Conservation (phyloP, 2,329 filamentous ascomycete species). For the Amesomyces nigricolor region DNA sequence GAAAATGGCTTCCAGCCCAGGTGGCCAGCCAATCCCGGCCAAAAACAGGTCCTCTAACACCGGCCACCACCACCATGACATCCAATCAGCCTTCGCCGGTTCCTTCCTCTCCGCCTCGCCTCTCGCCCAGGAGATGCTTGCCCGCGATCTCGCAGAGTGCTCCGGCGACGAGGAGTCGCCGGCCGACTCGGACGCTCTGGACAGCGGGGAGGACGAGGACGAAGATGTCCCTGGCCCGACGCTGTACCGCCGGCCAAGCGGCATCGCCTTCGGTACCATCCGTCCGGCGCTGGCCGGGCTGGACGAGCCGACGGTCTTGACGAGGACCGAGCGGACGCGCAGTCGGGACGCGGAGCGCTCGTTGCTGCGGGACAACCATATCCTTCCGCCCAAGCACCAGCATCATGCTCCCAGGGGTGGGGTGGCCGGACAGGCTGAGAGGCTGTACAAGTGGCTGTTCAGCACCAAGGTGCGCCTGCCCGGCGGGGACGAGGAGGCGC, state of each 20-base stretch:
- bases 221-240: conserved; percentile 40
- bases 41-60: conserved; percentile 5
- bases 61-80: conserved; percentile 5
- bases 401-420: conserved; percentile 18
- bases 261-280: conserved; percentile 66
- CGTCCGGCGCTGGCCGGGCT: conserved; percentile 57
- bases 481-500: conserved; percentile 36
- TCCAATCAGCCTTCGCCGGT: conserved; percentile 32
- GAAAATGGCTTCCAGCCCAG: conserved; percentile 15
- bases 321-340: conserved; percentile 41
- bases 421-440: neutral
- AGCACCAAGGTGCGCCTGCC: conserved; percentile 47
- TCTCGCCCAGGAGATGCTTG: conserved; percentile 59
- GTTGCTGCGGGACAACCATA: conserved; percentile 59
- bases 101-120: conserved; percentile 58
- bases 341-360: conserved; percentile 27
- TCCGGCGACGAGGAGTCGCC: conserved; percentile 42
- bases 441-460: conserved; percentile 35
- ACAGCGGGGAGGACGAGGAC: conserved; percentile 29
- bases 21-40: conserved; percentile 16
- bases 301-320: conserved; percentile 43
- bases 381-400: conserved; percentile 56
- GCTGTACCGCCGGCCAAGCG: conserved; percentile 70
- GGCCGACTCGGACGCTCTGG: conserved; percentile 29
- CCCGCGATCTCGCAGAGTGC: conserved; percentile 60